Evolutionary conservation across 2,329 filamentous ascomycete species (phyloP), one percentile per base, ranked within the genome.

Genomic region (Aspergillus sp.): DNA sequence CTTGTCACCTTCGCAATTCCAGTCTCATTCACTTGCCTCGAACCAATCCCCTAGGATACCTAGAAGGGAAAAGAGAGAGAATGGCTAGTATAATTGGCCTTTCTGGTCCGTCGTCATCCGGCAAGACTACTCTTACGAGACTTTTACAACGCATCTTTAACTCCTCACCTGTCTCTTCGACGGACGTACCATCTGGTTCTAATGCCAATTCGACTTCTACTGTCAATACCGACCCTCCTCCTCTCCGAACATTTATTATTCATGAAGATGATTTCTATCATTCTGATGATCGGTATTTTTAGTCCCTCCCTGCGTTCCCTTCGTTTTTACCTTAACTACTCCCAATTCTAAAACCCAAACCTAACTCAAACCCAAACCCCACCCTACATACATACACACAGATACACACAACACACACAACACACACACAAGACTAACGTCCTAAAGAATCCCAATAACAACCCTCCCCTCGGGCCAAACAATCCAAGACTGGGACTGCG

Each of bases 191-290:
- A n/a, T n/a, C 12, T 6, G 14, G n/a, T 16, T 11, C 36, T 4
- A 39, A 16, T n/a, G 88, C 88, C 9, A 57, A 63, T n/a, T 18
- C 46, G 20, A 45, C n/a, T n/a, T n/a, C n/a, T n/a, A n/a, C n/a
- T n/a, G n/a, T n/a, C n/a, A n/a, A n/a, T n/a, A n/a, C n/a, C n/a
- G n/a, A 55, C 6, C 11, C n/a, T 9, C 2, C 2, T 20, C 49
- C n/a, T 16, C 29, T 75, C 9, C 68, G 66, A 5, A 71, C 76
- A 0, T 94, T 92, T 71, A 90, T 98, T 70, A 83, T 99, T 22
- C 95, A 99, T 74, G 87, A 96, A 74, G 95, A 99, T 79, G 95
- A 99, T 76, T 99, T 98, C 74, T 99, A 96, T 79, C 87, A 87
- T 65, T 82, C 90, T 1, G 94, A 98, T 72, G 78, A 84, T 31